Evolutionary conservation across 164 flowering plant species (phyloP).

Genomic region (Echeveria elegans): DNA sequence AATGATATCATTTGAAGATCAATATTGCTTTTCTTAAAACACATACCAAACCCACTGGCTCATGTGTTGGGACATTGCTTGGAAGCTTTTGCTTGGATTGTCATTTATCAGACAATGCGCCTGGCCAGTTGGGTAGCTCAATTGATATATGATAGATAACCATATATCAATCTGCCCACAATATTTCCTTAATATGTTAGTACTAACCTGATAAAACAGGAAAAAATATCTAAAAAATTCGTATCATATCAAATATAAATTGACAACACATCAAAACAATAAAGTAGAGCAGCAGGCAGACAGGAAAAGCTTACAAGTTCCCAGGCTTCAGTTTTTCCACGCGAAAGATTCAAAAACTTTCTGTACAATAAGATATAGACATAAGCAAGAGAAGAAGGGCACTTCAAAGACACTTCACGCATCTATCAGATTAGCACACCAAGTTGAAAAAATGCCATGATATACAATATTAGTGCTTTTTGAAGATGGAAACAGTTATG

Average conservation of each 20-base stretch:
- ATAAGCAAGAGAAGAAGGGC: neutral
- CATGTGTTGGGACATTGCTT: slow-evolving; percentile 77
- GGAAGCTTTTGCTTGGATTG: slow-evolving; percentile 48
- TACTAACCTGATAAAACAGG: slow-evolving; percentile 47
- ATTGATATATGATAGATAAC: slow-evolving; percentile 41
- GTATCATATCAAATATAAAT: neutral
- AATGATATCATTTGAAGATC: neutral
- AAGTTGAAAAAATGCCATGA: neutral
- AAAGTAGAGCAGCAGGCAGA: neutral
- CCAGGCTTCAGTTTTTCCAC: neutral
- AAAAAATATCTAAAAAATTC: neutral
- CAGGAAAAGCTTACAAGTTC: neutral
- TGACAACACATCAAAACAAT: neutral
- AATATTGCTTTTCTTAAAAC: neutral
- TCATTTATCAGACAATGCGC: slow-evolving; percentile 52
- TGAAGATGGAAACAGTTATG: neutral
- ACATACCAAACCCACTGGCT: slow-evolving; percentile 96
- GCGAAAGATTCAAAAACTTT: neutral
- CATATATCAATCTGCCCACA: slow-evolving; percentile 80
- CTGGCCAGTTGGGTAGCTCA: slow-evolving; percentile 16
- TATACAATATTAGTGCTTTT: neutral
- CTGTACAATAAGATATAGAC: slow-evolving; percentile 8
- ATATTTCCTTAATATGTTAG: slow-evolving; percentile 71
- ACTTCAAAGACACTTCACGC: neutral
- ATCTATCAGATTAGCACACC: neutral